A percentile compares a stretch with the other conserved stretches of the same genome.
Conservation (phyloP, 495 filamentous ascomycete genomes). For the Podospora pseudoanserina region DNA sequence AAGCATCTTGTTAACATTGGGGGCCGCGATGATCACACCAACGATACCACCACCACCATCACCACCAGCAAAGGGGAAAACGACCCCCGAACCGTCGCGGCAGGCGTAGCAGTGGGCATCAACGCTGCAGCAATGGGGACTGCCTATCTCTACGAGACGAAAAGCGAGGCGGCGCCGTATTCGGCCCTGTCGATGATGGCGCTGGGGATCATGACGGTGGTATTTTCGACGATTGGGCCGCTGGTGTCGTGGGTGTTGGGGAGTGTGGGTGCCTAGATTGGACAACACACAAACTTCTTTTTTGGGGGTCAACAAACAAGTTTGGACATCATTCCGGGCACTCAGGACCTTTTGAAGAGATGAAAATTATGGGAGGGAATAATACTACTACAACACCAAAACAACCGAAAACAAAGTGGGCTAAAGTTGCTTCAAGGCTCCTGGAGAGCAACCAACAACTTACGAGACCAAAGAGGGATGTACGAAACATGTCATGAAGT, state of each 20-base stretch:
- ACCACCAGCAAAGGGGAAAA: conserved; percentile 1
- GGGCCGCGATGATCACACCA: not conserved
- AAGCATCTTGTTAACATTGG: conserved; percentile 13
- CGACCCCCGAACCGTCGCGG: conserved; percentile 35
- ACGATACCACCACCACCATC: too few relatives aligned
- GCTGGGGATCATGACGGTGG: conserved; percentile 47
- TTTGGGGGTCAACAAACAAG: not conserved
- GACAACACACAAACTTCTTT: not conserved
- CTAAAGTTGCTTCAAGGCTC: not conserved
- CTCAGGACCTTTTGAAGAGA: not conserved
- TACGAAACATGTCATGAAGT: not conserved
- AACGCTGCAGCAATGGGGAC: conserved; percentile 52
- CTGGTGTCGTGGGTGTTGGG: conserved; percentile 26
- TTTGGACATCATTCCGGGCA: not conserved
- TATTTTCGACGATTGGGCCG: conserved; percentile 37
- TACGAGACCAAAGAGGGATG: not conserved
- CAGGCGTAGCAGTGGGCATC: conserved; percentile 46
- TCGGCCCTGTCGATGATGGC: conserved; percentile 48
- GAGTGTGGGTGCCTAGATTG: conserved; percentile 9
- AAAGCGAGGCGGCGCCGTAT: conserved; percentile 46
- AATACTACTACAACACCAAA: not conserved
- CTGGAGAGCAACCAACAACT: not conserved
- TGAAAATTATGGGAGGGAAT: not conserved
- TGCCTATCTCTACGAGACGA: conserved; percentile 43
- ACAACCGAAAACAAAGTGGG: not conserved